Base-by-base conservation (phyloP, 257 asterid species). In the Nicotiana sylvestris region DNA sequence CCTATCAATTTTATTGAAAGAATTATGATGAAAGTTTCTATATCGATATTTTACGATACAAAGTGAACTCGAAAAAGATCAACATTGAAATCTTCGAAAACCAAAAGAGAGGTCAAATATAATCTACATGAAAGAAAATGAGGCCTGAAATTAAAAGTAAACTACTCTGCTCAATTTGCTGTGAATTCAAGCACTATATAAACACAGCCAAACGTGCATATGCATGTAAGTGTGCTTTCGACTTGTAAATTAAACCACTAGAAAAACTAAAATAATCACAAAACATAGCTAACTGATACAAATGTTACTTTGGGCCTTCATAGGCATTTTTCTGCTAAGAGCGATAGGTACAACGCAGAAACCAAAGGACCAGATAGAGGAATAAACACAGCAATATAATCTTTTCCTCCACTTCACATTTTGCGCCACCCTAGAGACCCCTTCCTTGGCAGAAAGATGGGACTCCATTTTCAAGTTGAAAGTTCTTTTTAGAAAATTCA, bases 271-370 rank as follows among this genome's bases (percentile, higher is more conserved):
- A 7, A 51, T 46, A 25, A 49, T 27, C 51, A 76, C 25, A 76
- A 76, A 35, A 76, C 46, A 29, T 76, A 7, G 64, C 80, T 76
- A 76, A 29, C 46, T 27, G 80, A 29, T 76, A 76, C 46, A 76
- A 21, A 33, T 33, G 12, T 66, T 53, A 49, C 62, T 51, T 27
- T 51, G 27, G 46, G 51, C 62, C 43, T 49, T 74, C 62, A 74
- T 74, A 70, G 13, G 78, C 78, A 72, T 43, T 43, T 33, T 72
- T 56, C 78, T n/a, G 60, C 60, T 43, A 70, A 70, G 35, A 43
- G 78, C 21, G n/a, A 46, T 39, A n/a, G 58, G 13, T 46, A 72
- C 78, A 70, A 3, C 76, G 29, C 76, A 1, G 53, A 70, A 43
- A 70, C 6, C 5, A 18, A 70, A 37, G 78, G 58, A 21, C 37